Conservation (phyloP, 2,329 filamentous ascomycete genomes). For the Nemania sp. region DNA sequence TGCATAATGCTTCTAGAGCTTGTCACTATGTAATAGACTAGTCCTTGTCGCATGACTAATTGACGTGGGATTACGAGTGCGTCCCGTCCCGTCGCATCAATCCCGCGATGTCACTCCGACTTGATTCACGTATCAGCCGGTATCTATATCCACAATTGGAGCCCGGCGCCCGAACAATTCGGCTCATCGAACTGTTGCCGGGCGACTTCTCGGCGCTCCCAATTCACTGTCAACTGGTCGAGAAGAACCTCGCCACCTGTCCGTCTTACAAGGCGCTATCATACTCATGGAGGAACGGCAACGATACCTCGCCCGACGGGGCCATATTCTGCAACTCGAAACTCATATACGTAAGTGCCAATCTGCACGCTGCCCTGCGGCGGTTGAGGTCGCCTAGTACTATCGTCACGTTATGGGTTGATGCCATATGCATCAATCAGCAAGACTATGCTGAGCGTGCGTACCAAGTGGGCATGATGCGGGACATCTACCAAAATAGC, state of each 20-base stretch:
- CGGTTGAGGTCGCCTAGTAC: constrained; percentile 26
- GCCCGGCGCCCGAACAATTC: constrained; percentile 22
- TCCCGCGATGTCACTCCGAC: constrained; percentile 30
- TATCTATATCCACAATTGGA: constrained; percentile 31
- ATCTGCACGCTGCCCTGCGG: constrained; percentile 37
- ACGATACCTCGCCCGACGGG: constrained; percentile 16
- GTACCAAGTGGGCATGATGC: constrained; percentile 41
- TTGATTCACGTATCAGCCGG: constrained; percentile 25
- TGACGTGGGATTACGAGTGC: neutral
- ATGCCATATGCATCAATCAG: constrained; percentile 44
- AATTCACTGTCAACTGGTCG: constrained; percentile 36
- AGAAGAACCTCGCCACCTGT: constrained; percentile 11
- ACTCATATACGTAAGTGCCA: constrained; percentile 32
- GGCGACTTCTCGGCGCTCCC: constrained; percentile 19
- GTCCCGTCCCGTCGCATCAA: constrained; percentile 2
- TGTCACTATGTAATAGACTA: neutral
- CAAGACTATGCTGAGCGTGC: constrained; percentile 36
- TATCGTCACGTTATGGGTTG: constrained; percentile 38
- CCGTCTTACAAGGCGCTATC: constrained; percentile 39
- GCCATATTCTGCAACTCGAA: constrained; percentile 36
- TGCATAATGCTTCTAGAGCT: neutral
- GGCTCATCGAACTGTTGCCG: constrained; percentile 35
- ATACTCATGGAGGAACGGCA: constrained; percentile 38
- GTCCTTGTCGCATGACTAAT: neutral
- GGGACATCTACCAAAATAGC: constrained; percentile 40